Base-by-base conservation (phyloP, 1,139 yeast genomes). In the Candida albicans region DNA sequence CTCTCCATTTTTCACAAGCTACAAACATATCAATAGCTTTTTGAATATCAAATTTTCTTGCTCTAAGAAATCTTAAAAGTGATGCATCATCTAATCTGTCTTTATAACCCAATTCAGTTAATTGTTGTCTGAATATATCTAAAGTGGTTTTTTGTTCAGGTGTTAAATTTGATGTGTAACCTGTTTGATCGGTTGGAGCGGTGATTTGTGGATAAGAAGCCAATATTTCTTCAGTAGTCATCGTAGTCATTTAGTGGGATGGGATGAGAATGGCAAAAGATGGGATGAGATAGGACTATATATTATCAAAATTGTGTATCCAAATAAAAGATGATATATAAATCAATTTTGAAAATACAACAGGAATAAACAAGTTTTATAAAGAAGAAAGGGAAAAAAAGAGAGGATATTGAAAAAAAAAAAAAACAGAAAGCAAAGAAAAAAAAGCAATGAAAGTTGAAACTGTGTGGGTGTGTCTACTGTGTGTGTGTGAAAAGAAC, bases 1-100 rank as follows among this genome's bases (percentile, higher is more conserved):
- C 70, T 64, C 99, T 82, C 99, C 99, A 93, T 51, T 79, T 79
- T 68, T 93, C 99, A 69, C 97, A 91, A 52, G 79, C 82, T 52
- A 75, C 77, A 60, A 77, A 93, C 99, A 93, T 93, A 52, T 77
- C 81, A 62, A 79, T 79, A 35, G 98, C 87, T 62, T 83, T 80
- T 47, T 71, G 78, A 35, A 93, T 70, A 57, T 90, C 96, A 59
- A 93, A 93, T 75, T 90, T 91, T 66, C 99, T 84, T 14, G 99
- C 99, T 62, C 99, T 82, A 55, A 95, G 75, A 69, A 93, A 93
- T 57, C 99, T 82, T 59, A 89, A 77, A 63, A 93, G 70, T 5
- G 95, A 77, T n/a, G 96, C 87, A 57, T 88, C 96, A 65, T 93
- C 99, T 45, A 87, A 68, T 56, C 99, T 82, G 42, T 81, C 78